phyloP scores from a whole-genome alignment of 495 filamentous ascomycete species.

The Podospora pseudopauciseta region DNA sequence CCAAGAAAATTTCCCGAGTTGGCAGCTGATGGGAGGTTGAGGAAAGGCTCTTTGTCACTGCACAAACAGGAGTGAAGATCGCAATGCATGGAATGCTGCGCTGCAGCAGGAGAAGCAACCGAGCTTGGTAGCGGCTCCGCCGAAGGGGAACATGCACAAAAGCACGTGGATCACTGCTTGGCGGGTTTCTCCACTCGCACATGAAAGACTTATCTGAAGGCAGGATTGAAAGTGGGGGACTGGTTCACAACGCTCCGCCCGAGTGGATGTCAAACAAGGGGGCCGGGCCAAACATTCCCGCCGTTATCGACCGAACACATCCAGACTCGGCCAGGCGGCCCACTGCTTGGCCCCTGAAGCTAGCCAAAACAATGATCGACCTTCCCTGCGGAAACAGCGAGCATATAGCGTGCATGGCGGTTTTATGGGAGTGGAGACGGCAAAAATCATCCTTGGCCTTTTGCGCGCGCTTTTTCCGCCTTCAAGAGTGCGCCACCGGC shows the following conservation, averaged over 20 bases:
- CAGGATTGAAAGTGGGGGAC: neutral
- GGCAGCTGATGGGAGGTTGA: neutral
- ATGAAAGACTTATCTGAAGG: neutral
- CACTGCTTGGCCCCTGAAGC: neutral
- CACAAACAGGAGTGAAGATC: neutral
- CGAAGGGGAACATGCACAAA: neutral
- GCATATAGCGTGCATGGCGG: neutral
- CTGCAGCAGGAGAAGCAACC: neutral
- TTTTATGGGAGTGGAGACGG: neutral
- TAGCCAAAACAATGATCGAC: neutral
- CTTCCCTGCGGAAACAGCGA: neutral
- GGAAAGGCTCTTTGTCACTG: too few species aligned
- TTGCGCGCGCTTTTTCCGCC: neutral
- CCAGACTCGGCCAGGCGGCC: neutral
- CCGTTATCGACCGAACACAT: neutral
- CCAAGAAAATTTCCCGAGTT: neutral
- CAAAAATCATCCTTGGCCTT: neutral
- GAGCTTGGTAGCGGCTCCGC: neutral
- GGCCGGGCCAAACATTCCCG: neutral
- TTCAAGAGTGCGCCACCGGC: neutral
- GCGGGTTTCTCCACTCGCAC: too few species aligned
- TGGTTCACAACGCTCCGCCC: neutral
- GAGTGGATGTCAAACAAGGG: neutral
- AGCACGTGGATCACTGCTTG: neutral
- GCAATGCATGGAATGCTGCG: neutral